Evolutionary conservation across 164 flowering plant species (phyloP).

Genomic region (Chimonanthus praecox): DNA sequence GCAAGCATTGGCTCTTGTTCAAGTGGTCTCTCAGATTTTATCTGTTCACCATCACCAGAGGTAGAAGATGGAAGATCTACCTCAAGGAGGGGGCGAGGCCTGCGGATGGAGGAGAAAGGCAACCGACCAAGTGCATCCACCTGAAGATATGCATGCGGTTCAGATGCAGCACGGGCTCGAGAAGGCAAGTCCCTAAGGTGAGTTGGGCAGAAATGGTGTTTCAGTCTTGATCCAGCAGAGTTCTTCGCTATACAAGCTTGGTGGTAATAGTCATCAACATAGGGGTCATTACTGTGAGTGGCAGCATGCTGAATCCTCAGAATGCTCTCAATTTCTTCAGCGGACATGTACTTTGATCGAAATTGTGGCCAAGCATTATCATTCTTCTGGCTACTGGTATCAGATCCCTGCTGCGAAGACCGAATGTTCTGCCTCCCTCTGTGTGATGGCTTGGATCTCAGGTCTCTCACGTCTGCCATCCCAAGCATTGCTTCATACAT

Average conservation of each 20-base stretch:
- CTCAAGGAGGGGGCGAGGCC: slow-evolving; percentile 88
- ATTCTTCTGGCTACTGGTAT: slow-evolving; percentile 53
- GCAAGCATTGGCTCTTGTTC: slow-evolving; percentile 98
- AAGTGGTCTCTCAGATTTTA: slow-evolving; percentile 61
- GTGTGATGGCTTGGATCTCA: slow-evolving; percentile 50
- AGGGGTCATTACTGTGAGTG: slow-evolving; percentile 83
- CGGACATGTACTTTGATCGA: slow-evolving; percentile 80
- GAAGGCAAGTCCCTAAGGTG: slow-evolving; percentile 68
- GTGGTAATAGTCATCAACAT: slow-evolving; percentile 85
- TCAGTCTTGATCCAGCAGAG: slow-evolving; percentile 56
- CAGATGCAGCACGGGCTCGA: slow-evolving; percentile 48
- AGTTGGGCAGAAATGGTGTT: slow-evolving; percentile 66
- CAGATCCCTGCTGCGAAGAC: slow-evolving; percentile 53
- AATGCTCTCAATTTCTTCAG: slow-evolving; percentile 88
- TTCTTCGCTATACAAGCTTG: slow-evolving; percentile 84
- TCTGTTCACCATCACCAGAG: slow-evolving; percentile 48
- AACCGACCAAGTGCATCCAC: slow-evolving; percentile 76
- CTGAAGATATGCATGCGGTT: slow-evolving; percentile 59
- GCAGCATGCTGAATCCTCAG: slow-evolving; percentile 86
- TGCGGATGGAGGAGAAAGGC: slow-evolving; percentile 69
- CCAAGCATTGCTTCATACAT: slow-evolving; percentile 38
- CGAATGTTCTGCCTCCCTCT: slow-evolving; percentile 50
- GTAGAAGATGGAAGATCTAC: slow-evolving; percentile 52
- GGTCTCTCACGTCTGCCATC: slow-evolving; percentile 51
- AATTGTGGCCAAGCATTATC: slow-evolving; percentile 58